Evolutionary conservation across 129 eudicot species (phyloP).

Genomic region (Scalesia atractyloides): DNA sequence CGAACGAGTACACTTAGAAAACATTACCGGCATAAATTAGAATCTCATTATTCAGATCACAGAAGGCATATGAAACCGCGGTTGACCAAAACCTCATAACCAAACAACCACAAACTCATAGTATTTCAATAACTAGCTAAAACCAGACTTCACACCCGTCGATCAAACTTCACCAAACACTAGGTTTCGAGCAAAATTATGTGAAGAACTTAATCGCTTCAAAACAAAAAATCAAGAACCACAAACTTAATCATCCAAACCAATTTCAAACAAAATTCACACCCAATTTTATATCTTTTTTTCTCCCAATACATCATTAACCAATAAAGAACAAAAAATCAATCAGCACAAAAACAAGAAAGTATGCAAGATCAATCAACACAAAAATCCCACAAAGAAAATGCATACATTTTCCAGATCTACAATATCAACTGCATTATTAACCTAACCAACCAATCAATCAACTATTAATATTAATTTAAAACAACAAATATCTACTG

Average conservation of each 20-base stretch:
- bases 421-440: conserved; percentile 21
- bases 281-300: neutral
- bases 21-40: neutral
- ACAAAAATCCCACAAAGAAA: conserved; percentile 10
- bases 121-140: neutral
- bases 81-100: neutral
- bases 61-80: neutral
- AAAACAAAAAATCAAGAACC: conserved; percentile 1
- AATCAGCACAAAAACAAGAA: neutral
- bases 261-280: conserved; percentile 14
- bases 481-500: conserved; percentile 12
- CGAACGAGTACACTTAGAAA: neutral
- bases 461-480: too few species aligned
- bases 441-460: conserved; percentile 11
- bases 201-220: neutral
- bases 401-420: conserved; percentile 21
- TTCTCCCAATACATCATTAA: neutral
- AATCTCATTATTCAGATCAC: neutral
- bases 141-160: neutral
- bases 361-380: neutral
- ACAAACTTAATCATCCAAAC: neutral
- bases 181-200: conserved; percentile 2
- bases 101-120: neutral
- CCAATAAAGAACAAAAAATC: conserved; percentile 7
- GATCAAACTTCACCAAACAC: neutral